Evolutionary conservation across 257 asterid species (phyloP), one percentile per base, ranked within the genome.

Genomic region (Ehretia macrophylla): DNA sequence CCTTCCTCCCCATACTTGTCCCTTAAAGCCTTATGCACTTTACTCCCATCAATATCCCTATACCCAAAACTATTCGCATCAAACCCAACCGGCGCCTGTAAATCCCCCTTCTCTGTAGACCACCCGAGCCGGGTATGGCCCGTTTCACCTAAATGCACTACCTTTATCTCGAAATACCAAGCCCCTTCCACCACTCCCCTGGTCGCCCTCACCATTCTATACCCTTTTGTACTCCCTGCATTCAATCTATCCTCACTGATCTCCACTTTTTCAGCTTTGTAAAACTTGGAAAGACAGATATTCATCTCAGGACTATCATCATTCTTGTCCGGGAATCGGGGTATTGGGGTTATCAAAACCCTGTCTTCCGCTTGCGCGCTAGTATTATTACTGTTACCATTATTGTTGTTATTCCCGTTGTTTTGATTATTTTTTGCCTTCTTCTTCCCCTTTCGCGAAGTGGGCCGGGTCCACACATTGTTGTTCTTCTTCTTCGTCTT

Each of bases 51-150:
- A 74, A 83, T 64, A 77, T 92, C 99, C 68, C 99, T 83, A 56
- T 84, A 92, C 17, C 97, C 96, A 51, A 81, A 93, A 76, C 99
- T 85, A 77, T 83, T 84, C 64, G 77, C 94, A 77, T 93, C 99
- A 65, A 84, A 93, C 27, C 99, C 99, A 21, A 86, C 97, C 0
- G 99, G 99, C 1, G 97, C 99, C 75, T 93, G 99, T 75, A 93
- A 77, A 75, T 89, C 99, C 67, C 92, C 99, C 73, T 86, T 89
- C 59, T 89, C 99, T 0, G 95, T 89, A 0, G 97, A 77, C 99
- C 99, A 93, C 5, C 99, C 99, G 38, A 93, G 64, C 78, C 97
- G 75, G 16, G 95, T 81, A 63, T 93, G 99, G 46, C 99, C 99
- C 0, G 96, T 79, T 62, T 85, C 97, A 49, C 99, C 99, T 74